Evolutionary conservation across 148 eudicot genomes (phyloP).

Genomic region (Fagopyrum tataricum): DNA sequence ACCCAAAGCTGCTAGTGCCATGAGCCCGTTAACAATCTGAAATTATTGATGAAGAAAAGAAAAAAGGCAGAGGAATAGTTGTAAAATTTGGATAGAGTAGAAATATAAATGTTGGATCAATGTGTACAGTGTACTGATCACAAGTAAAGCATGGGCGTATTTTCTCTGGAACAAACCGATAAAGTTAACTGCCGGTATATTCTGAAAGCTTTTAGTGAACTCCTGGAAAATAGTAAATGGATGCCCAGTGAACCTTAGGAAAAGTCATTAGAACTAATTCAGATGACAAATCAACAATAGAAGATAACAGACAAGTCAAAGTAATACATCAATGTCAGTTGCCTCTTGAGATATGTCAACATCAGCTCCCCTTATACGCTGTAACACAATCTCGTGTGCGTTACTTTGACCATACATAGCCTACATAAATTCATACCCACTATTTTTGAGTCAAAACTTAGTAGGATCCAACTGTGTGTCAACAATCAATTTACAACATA

Average conservation of each 20-base stretch:
- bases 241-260: background rate
- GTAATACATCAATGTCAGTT: conserved; percentile 4
- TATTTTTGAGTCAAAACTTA: background rate
- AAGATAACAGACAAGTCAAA: background rate
- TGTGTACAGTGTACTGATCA: conserved; percentile 22
- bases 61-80: background rate
- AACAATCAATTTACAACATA: background rate
- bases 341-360: conserved; percentile 11
- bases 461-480: background rate
- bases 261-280: background rate
- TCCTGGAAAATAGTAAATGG: conserved; percentile 22
- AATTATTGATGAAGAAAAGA: background rate
- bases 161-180: conserved; percentile 37
- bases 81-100: background rate
- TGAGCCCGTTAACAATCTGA: conserved; percentile 50
- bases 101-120: background rate
- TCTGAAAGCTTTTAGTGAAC: conserved; percentile 25
- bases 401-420: background rate
- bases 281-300: background rate
- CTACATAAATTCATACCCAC: background rate
- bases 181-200: conserved; percentile 27
- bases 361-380: conserved; percentile 4
- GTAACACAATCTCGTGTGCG: background rate
- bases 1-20: conserved; percentile 43
- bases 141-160: conserved; percentile 41